Percentiles rank a stretch among this genome's conserved stretches.
Evolutionary conservation across 495 filamentous ascomycete genomes (phyloP).

Genomic region (Neurospora terricola): DNA sequence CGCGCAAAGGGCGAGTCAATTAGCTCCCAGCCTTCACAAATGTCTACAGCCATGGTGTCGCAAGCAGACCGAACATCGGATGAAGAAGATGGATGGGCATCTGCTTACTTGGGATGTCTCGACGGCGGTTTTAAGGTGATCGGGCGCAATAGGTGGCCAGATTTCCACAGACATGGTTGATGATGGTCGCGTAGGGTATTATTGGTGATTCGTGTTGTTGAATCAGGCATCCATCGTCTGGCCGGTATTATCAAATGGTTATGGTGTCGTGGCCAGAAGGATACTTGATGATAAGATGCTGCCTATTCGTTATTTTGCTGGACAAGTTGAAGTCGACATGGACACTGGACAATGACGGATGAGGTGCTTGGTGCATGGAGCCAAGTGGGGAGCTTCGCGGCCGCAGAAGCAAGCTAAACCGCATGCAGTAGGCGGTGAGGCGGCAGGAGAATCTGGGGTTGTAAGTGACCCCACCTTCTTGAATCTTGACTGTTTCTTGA

Average conservation of each 20-base stretch:
- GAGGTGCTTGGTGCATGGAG: not conserved
- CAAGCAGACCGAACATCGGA: not conserved
- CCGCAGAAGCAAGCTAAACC: not conserved
- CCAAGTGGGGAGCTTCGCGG: not conserved
- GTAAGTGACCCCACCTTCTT: not conserved
- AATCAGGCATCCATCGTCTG: slow-evolving; percentile 28
- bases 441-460: not conserved
- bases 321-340: not conserved
- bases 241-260: not conserved
- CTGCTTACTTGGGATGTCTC: slow-evolving; percentile 59
- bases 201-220: slow-evolving; percentile 4
- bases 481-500: not conserved
- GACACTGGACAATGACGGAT: not conserved
- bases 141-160: slow-evolving; percentile 60
- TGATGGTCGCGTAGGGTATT: slow-evolving; percentile 4
- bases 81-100: not conserved
- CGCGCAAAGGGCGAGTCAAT: slow-evolving; percentile 9
- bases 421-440: not conserved
- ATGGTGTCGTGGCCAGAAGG: not conserved
- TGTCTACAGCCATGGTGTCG: slow-evolving; percentile 3
- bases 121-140: slow-evolving; percentile 55
- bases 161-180: slow-evolving; percentile 62
- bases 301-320: slow-evolving; percentile 8
- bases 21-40: slow-evolving; percentile 26
- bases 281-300: not conserved